phyloP scores from a whole-genome alignment of 805 yeast species.

The Candida montana region DNA sequence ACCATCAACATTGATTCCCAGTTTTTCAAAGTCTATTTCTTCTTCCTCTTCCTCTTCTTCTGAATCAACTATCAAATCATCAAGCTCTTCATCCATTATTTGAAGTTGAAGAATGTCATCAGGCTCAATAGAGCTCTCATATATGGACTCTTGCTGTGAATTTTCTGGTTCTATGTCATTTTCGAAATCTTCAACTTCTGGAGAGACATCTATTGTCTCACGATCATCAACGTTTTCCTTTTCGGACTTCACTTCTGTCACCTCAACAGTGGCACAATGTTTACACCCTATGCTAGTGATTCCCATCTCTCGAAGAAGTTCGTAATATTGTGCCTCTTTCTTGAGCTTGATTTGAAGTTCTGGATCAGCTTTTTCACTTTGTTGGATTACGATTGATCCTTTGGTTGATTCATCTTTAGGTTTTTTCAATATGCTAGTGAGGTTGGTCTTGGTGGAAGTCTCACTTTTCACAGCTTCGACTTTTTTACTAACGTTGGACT shows the following conservation, averaged over 20 bases:
- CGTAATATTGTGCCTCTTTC: constrained; percentile 21
- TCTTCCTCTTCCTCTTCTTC: constrained; percentile 28
- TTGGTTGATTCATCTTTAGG: neutral
- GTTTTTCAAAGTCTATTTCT: constrained; percentile 33
- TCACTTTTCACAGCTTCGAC: too few relatives aligned
- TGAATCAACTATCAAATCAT: constrained; percentile 34
- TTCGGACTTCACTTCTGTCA: neutral
- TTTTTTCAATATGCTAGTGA: too few relatives aligned
- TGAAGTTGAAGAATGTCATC: constrained; percentile 50
- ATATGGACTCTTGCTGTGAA: too few relatives aligned
- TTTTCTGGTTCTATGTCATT: too few relatives aligned
- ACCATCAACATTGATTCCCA: constrained; percentile 29
- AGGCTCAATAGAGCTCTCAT: constrained; percentile 36
- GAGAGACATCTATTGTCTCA: too few relatives aligned
- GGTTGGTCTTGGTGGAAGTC: too few relatives aligned
- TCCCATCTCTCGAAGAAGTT: constrained; percentile 32
- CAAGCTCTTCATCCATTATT: constrained; percentile 45
- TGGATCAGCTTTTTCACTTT: neutral
- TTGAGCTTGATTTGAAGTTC: neutral
- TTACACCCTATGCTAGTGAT: constrained; percentile 5
- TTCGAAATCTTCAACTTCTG: too few relatives aligned
- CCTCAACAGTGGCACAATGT: neutral
- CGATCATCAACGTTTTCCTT: too few relatives aligned
- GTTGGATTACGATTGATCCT: too few relatives aligned
- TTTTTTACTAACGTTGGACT: too few relatives aligned